phyloP scores from a whole-genome alignment of 768 basidiomycete genomes.

The Cyclocybe aegerita region DNA sequence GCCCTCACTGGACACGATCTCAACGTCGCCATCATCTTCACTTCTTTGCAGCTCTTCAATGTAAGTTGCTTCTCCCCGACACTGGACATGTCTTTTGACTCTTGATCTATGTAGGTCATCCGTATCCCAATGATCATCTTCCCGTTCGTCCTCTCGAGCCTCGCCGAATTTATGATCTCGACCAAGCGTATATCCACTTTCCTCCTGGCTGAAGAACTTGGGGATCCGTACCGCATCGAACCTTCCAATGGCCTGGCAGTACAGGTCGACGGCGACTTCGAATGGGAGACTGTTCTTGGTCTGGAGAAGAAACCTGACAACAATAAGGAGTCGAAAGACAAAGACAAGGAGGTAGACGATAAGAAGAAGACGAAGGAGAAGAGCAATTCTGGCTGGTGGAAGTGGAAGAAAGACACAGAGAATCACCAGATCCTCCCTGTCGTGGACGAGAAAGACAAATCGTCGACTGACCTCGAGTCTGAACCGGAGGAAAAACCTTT shows the following conservation, averaged over 20 bases:
- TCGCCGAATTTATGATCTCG: constrained; percentile 51
- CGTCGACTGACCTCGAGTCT: background rate
- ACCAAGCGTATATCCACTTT: constrained; percentile 47
- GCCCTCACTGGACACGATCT: constrained; percentile 54
- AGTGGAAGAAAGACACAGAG: background rate
- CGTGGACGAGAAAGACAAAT: too few species aligned
- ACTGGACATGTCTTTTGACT: background rate
- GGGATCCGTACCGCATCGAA: constrained; percentile 45
- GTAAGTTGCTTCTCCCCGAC: constrained; percentile 24
- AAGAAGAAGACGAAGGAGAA: constrained; percentile 9
- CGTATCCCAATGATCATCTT: constrained; percentile 57
- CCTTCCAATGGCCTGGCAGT: constrained; percentile 36
- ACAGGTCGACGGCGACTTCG: constrained; percentile 48
- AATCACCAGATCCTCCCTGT: constrained; percentile 1
- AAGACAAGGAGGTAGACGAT: constrained; percentile 4
- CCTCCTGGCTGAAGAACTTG: constrained; percentile 55
- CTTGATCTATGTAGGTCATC: constrained; percentile 41
- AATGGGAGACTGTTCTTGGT: constrained; percentile 43
- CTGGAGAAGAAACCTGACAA: constrained; percentile 20
- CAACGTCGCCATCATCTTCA: constrained; percentile 54
- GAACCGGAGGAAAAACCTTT: constrained; percentile 47
- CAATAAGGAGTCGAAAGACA: constrained; percentile 11
- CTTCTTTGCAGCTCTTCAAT: constrained; percentile 59
- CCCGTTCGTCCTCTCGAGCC: constrained; percentile 49
- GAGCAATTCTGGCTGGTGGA: constrained; percentile 3